phyloP scores from a whole-genome alignment of 2,329 filamentous ascomycete genomes.

The Pseudogymnoascus sp. region DNA sequence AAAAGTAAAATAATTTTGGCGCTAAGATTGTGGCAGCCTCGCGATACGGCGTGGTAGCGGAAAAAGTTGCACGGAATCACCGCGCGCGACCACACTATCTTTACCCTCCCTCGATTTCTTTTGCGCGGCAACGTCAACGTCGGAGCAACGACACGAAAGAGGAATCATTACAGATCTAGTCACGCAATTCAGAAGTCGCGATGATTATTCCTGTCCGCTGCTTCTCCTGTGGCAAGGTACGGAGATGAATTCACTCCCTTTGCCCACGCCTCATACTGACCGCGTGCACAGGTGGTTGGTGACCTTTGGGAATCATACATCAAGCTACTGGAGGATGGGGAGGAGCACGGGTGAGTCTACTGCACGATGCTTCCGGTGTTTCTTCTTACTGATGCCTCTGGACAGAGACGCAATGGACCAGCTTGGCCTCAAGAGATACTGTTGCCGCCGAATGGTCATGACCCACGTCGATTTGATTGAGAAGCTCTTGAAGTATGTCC shows the following conservation, averaged over 20 bases:
- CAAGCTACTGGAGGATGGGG: constrained; percentile 71
- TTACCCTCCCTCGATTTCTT: constrained; percentile 2
- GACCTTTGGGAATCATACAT: constrained; percentile 97
- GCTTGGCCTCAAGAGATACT: constrained; percentile 90
- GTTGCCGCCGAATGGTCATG: constrained; percentile 99
- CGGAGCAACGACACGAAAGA: constrained; percentile 9
- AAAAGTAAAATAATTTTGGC: constrained; percentile 13
- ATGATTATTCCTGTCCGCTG: constrained; percentile 99
- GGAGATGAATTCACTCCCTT: constrained; percentile 18
- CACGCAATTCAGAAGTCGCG: constrained; percentile 32
- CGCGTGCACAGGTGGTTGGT: constrained; percentile 61
- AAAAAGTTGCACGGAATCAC: constrained; percentile 8
- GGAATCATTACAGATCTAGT: constrained; percentile 4
- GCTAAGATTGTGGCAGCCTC: constrained; percentile 13
- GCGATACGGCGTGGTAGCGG: constrained; percentile 6
- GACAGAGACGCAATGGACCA: constrained; percentile 89
- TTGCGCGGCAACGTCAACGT: not conserved
- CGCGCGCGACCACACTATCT: not conserved
- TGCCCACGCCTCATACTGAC: not conserved
- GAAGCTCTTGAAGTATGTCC: constrained; percentile 79
- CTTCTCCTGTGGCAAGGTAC: constrained; percentile 98
- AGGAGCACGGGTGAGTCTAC: constrained; percentile 62
- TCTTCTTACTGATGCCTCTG: not conserved
- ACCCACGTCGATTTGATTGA: constrained; percentile 98
- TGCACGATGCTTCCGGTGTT: not conserved